These are phyloP conservation scores for Centaurea solstitialis DNA, from an alignment of 129 eudicot genomes.

Conservation along the genomic window DNA sequence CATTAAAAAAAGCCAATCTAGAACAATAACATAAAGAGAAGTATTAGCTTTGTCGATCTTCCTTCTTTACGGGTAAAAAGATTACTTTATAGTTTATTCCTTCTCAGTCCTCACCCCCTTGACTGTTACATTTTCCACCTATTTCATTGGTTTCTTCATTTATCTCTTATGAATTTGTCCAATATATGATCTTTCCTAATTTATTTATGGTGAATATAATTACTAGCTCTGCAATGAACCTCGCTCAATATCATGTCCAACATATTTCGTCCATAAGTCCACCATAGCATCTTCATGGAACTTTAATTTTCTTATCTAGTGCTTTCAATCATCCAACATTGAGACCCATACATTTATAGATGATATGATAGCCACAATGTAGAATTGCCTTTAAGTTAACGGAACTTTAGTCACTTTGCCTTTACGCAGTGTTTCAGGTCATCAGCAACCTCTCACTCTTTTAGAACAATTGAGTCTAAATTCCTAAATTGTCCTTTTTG, in stretches of 20 bases:
- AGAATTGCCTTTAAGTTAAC: neutral
- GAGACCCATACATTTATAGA: neutral
- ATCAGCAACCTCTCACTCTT: neutral
- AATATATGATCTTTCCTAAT: neutral
- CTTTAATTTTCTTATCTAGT: neutral
- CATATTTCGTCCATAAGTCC: neutral
- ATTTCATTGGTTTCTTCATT: no score
- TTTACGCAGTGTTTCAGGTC: neutral
- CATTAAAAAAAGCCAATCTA: no score
- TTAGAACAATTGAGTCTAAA: neutral
- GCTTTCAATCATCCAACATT: neutral
- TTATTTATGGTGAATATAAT: neutral
- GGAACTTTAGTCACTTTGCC: neutral
- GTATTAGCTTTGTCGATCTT: no score
- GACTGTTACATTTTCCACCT: no score
- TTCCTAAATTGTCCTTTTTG: no score
- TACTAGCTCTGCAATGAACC: neutral
- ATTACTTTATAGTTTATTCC: no score
- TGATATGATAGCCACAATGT: neutral
- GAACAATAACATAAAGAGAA: no score
- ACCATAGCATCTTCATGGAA: no score
- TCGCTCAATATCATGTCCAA: neutral
- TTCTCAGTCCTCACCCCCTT: no score
- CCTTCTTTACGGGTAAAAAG: no score
- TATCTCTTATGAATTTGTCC: no score